Conservation (phyloP, 208 protist species). For the Phytomonas francai region DNA sequence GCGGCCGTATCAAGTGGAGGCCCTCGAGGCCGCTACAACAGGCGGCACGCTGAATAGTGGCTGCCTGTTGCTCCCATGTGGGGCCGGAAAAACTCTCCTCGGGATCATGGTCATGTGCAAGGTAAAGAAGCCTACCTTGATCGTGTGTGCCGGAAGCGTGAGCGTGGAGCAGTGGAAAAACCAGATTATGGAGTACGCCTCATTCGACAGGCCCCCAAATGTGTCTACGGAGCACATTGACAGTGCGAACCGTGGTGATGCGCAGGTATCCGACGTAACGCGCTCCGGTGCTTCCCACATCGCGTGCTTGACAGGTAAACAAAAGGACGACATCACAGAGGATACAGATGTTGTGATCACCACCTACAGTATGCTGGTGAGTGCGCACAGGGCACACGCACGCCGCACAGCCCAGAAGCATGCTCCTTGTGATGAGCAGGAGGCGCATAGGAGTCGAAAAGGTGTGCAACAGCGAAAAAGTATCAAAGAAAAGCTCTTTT, state of each 20-base stretch:
- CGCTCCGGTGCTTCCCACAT: constrained; percentile 63
- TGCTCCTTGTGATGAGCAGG: not conserved
- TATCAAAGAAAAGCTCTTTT: constrained; percentile 72
- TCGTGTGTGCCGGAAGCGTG: constrained; percentile 93
- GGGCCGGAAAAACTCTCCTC: constrained; percentile 99
- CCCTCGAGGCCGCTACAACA: constrained; percentile 55
- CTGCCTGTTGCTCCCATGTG: constrained; percentile 99
- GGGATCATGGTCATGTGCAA: constrained; percentile 96
- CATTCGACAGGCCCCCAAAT: constrained; percentile 28
- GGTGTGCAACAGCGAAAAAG: constrained; percentile 49
- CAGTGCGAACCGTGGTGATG: not conserved
- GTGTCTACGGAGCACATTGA: not conserved
- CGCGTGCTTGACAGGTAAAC: constrained; percentile 87
- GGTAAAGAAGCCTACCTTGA: constrained; percentile 92
- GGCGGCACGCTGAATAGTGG: constrained; percentile 82
- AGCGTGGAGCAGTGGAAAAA: constrained; percentile 96
- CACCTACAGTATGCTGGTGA: constrained; percentile 98
- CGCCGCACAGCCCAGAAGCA: constrained; percentile 19
- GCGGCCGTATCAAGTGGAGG: constrained; percentile 76
- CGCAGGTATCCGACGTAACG: not conserved
- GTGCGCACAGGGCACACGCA: constrained; percentile 44
- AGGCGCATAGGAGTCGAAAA: constrained; percentile 1
- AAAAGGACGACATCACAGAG: constrained; percentile 86
- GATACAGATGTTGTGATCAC: constrained; percentile 94
- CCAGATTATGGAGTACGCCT: constrained; percentile 91